Conservation (phyloP, 2,329 filamentous ascomycete genomes). For the Torrubiella hemipterigena region DNA sequence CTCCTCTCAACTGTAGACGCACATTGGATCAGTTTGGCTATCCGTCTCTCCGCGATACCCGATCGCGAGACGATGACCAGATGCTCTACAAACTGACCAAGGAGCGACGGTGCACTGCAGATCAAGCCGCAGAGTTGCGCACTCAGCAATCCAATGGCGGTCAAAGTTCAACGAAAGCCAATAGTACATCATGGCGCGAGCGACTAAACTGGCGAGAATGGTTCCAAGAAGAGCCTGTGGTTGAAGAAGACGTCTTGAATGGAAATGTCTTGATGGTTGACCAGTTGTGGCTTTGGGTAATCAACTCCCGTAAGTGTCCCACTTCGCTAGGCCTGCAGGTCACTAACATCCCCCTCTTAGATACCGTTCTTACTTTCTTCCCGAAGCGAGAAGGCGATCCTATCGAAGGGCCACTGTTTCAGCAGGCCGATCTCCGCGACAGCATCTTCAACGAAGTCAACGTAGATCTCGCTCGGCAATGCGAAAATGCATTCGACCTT, state of each 20-base stretch:
- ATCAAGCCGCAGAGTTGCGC: conserved; percentile 11
- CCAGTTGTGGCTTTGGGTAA: conserved; percentile 50
- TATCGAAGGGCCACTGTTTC: conserved; percentile 41
- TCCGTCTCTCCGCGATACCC: conserved; percentile 46
- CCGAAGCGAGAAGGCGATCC: conserved; percentile 41
- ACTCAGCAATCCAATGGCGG: conserved; percentile 17
- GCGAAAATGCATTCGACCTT: conserved; percentile 49
- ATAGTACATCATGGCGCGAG: conserved; percentile 16
- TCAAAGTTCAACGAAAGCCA: conserved; percentile 14
- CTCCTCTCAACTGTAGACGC: conserved; percentile 47
- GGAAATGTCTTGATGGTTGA: conserved; percentile 56
- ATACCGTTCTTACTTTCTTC: conserved; percentile 42
- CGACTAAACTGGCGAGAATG: conserved; percentile 9
- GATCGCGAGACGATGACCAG: conserved; percentile 51
- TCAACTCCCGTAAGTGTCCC: conserved; percentile 34
- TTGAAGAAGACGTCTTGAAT: conserved; percentile 26
- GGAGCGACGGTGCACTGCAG: conserved; percentile 24
- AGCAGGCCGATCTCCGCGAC: conserved; percentile 49
- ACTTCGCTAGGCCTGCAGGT: not conserved
- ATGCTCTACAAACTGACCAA: conserved; percentile 57
- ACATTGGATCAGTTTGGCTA: conserved; percentile 55
- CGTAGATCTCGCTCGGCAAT: conserved; percentile 49
- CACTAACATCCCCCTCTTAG: conserved; percentile 18
- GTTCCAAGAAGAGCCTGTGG: conserved; percentile 9
- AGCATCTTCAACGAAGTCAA: conserved; percentile 56